phyloP scores from a whole-genome alignment of 2,329 filamentous ascomycete species.

The Sporothrix inflata region DNA sequence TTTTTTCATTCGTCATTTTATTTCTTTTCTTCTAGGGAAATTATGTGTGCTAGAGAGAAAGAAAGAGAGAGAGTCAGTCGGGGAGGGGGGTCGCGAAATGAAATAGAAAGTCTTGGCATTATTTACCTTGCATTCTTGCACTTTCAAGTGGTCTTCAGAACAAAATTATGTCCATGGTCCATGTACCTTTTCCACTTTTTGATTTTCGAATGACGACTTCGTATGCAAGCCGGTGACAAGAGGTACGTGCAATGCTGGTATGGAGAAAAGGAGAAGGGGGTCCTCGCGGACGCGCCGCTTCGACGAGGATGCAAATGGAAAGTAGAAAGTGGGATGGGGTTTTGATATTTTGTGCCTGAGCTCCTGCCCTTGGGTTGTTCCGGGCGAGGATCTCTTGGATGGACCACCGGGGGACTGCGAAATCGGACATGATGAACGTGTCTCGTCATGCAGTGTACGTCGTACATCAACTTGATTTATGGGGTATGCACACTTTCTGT shows the following conservation, averaged over 20 bases:
- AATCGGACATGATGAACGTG: not conserved
- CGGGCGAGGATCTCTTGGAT: not conserved
- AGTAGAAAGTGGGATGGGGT: not conserved
- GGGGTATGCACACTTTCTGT: not conserved
- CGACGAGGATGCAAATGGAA: not conserved
- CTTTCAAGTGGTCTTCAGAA: not conserved
- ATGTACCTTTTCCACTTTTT: not conserved
- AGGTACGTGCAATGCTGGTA: slow-evolving; percentile 4
- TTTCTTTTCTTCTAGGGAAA: not conserved
- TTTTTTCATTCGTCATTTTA: not conserved
- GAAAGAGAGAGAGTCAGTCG: not conserved
- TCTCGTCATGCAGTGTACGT: not conserved
- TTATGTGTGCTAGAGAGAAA: not conserved
- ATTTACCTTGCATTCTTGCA: slow-evolving; percentile 1
- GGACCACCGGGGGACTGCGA: not conserved
- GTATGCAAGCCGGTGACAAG: not conserved
- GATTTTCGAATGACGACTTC: not conserved
- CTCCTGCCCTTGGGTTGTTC: not conserved
- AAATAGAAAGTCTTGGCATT: slow-evolving; percentile 11
- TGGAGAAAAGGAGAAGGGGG: not conserved
- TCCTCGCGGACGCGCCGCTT: not conserved
- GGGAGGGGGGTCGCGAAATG: not conserved
- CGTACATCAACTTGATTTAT: not conserved
- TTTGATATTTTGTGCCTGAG: not conserved
- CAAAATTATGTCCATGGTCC: not conserved